Evolutionary conservation across 306 rosid species (phyloP).

Genomic region (Ziziphus jujuba): DNA sequence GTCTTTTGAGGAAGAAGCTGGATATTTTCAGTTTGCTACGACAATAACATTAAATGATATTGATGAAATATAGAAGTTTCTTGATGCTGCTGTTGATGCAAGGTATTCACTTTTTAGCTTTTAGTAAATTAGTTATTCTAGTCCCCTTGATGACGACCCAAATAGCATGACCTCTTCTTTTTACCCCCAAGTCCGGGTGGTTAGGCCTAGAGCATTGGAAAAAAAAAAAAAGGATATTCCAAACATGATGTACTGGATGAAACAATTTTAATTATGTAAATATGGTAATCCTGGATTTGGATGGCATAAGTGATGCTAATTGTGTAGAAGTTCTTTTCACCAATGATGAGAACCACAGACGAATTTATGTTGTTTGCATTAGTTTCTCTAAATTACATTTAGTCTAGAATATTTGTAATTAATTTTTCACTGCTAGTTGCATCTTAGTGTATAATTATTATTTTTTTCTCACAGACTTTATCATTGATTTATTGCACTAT

Average conservation of each 20-base stretch:
- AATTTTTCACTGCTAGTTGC: background rate
- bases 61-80: conserved; percentile 89
- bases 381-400: conserved; percentile 6
- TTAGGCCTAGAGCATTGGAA: too few relatives aligned
- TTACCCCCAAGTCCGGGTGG: too few relatives aligned
- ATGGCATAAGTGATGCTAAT: background rate
- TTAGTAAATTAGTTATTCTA: too few relatives aligned
- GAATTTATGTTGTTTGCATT: conserved; percentile 2
- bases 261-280: background rate
- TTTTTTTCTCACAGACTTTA: too few relatives aligned
- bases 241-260: background rate
- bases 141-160: too few relatives aligned
- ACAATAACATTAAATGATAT: conserved; percentile 82
- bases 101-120: too few relatives aligned
- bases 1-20: too few relatives aligned
- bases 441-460: too few relatives aligned
- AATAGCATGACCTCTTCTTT: too few relatives aligned
- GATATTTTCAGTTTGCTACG: conserved; percentile 81
- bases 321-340: conserved; percentile 1
- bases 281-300: background rate
- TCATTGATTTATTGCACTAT: too few relatives aligned
- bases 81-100: conserved; percentile 63
- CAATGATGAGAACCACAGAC: background rate
- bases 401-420: conserved; percentile 8
- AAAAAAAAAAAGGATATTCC: too few relatives aligned